Base-by-base conservation (phyloP, 139 green algal species). In the Chlorella sp. region DNA sequence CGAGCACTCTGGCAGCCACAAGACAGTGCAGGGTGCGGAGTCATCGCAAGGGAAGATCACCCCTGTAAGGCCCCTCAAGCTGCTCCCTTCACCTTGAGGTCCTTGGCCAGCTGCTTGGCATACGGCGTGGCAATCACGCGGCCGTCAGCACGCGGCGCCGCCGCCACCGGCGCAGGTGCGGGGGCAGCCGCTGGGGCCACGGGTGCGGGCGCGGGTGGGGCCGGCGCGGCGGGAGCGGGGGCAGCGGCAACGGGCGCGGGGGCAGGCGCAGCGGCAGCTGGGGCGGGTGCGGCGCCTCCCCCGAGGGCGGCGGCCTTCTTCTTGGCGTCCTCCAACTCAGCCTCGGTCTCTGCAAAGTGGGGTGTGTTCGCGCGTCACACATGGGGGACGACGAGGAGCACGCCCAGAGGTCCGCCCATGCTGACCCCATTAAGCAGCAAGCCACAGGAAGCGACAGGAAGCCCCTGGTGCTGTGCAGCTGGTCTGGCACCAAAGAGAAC, bases 41-140 rank as follows among this genome's bases (percentile, higher is more conserved):
- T n/a, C n/a, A n/a, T n/a, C n/a, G n/a, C n/a, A n/a, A n/a, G n/a
- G n/a, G n/a, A n/a, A n/a, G n/a, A n/a, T 59, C 49, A 26, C 49
- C 10, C 14, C 14, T 59, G 49, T 59, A 10, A 10, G 49, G 17
- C 49, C 49, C 10, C 49, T 59, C 49, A 59, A 59, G 27, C n/a
- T n/a, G n/a, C n/a, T n/a, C n/a, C n/a, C n/a, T 60, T 17, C 17
- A 71, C 65, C 65, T 71, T 71, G 23, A 71, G 35, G 22, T 71
- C 65, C 65, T 96, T 97, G 32, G 95, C 95, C 36, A 97, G 91
- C 85, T 98, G 97, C 89, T 98, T 98, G 35, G 95, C 95, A 75
- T 98, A 99, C 30, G 95, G 95, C 1, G 95, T 98, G 30, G 95
- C 95, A 42, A 99, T 90, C 35, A 99, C 77, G 67, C 93, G 86